Conservation (phyloP, 2,329 filamentous ascomycete genomes). For the Trichoderma atroviride region DNA sequence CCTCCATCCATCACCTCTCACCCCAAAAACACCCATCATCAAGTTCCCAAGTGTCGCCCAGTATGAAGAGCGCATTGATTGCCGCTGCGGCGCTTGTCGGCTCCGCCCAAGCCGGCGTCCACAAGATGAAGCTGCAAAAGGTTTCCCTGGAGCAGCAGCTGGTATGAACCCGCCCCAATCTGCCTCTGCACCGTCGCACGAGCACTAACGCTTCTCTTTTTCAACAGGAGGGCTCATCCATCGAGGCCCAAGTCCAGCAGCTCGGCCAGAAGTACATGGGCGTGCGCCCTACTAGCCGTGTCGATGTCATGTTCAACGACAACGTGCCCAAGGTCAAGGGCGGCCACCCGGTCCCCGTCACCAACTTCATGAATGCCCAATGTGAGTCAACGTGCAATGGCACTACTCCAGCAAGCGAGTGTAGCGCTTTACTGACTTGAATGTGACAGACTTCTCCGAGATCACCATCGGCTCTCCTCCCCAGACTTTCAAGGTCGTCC, state of each 20-base stretch:
- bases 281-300: constrained; percentile 65
- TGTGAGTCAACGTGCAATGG: constrained; percentile 62
- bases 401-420: not conserved
- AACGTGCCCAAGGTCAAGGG: constrained; percentile 65
- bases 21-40: not conserved
- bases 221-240: constrained; percentile 71
- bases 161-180: constrained; percentile 55
- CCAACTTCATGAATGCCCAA: constrained; percentile 98
- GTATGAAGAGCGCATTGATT: constrained; percentile 85
- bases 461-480: constrained; percentile 90
- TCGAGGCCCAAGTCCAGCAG: constrained; percentile 78
- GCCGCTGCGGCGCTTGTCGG: constrained; percentile 80
- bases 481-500: constrained; percentile 96
- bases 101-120: constrained; percentile 80
- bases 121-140: constrained; percentile 99
- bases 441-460: constrained; percentile 82
- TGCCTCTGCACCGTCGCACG: constrained; percentile 26
- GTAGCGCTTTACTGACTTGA: not conserved
- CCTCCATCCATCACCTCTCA: constrained; percentile 2
- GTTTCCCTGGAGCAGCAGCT: constrained; percentile 89
- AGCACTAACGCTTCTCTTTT: constrained; percentile 11
- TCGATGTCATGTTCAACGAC: constrained; percentile 79
- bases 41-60: constrained; percentile 41
- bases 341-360: constrained; percentile 82
- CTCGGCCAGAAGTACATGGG: constrained; percentile 98